Percentiles rank a stretch among this genome's conserved stretches.
These are phyloP conservation scores for Gentiana dahurica DNA, from an alignment of 257 asterid species.

Conservation along the genomic window DNA sequence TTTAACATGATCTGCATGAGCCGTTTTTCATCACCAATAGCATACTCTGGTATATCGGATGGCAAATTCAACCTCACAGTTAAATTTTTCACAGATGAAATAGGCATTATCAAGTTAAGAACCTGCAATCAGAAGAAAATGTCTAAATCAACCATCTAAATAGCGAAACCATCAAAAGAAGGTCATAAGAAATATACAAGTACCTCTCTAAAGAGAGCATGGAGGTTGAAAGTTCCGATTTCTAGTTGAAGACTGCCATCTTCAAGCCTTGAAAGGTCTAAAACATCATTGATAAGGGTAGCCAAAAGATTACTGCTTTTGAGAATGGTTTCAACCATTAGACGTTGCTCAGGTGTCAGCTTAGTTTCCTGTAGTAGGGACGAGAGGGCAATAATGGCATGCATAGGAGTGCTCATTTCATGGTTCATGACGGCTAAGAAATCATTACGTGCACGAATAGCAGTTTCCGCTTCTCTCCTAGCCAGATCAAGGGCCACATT, in stretches of 20 bases:
- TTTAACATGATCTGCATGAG: slow-evolving; percentile 80
- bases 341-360: slow-evolving; percentile 88
- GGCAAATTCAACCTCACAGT: slow-evolving; percentile 52
- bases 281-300: slow-evolving; percentile 88
- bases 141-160: slow-evolving; percentile 10
- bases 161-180: slow-evolving; percentile 5
- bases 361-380: slow-evolving; percentile 85
- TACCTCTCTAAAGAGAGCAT: slow-evolving; percentile 82
- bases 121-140: slow-evolving; percentile 37
- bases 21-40: slow-evolving; percentile 87
- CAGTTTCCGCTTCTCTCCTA: slow-evolving; percentile 95
- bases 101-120: slow-evolving; percentile 69
- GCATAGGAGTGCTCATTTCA: slow-evolving; percentile 99
- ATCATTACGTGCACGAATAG: slow-evolving; percentile 87
- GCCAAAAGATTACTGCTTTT: slow-evolving; percentile 94
- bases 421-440: slow-evolving; percentile 98
- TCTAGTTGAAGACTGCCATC: slow-evolving; percentile 97
- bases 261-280: slow-evolving; percentile 97
- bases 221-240: slow-evolving; percentile 60
- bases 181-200: not conserved
- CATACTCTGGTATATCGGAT: slow-evolving; percentile 69
- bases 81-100: slow-evolving; percentile 81
- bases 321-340: slow-evolving; percentile 95
- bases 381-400: slow-evolving; percentile 86
- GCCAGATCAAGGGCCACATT: slow-evolving; percentile 89